Conservation (phyloP, 78 protist genomes). For the Dictyostelium firmibasis region DNA sequence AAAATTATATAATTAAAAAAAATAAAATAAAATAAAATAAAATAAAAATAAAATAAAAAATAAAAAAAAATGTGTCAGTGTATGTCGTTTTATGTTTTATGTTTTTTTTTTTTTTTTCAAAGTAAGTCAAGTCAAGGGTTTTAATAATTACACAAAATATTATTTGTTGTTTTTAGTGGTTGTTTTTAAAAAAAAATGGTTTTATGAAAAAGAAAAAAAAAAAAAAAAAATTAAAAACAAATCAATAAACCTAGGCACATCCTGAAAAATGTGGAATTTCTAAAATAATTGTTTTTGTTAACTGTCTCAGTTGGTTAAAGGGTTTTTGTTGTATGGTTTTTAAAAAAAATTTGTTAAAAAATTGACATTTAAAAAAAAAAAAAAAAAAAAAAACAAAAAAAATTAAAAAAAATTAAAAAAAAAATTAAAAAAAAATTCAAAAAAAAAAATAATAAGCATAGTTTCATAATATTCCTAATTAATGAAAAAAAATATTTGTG, state of each 20-base stretch:
- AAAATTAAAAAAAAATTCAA: too few relatives aligned
- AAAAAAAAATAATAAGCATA: too few relatives aligned
- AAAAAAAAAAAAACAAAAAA: too few relatives aligned
- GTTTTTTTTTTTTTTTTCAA: too few relatives aligned
- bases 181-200: background rate
- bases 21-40: too few relatives aligned
- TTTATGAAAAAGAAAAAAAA: background rate
- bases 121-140: background rate
- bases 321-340: too few relatives aligned
- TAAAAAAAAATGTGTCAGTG: too few relatives aligned
- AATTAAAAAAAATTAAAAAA: too few relatives aligned
- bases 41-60: too few relatives aligned
- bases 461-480: background rate
- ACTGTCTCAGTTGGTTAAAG: background rate
- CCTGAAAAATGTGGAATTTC: background rate
- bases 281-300: background rate
- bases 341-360: too few relatives aligned
- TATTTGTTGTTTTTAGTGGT: background rate
- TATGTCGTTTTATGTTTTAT: background rate
- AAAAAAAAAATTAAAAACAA: background rate
- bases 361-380: background rate
- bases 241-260: background rate
- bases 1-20: too few relatives aligned
- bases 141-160: background rate
- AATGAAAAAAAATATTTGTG: background rate